A percentile compares a stretch with the other conserved stretches of the same genome.
Conservation (phyloP, 192 early-diverging fungal genomes). For the Phycomyces nitens region DNA sequence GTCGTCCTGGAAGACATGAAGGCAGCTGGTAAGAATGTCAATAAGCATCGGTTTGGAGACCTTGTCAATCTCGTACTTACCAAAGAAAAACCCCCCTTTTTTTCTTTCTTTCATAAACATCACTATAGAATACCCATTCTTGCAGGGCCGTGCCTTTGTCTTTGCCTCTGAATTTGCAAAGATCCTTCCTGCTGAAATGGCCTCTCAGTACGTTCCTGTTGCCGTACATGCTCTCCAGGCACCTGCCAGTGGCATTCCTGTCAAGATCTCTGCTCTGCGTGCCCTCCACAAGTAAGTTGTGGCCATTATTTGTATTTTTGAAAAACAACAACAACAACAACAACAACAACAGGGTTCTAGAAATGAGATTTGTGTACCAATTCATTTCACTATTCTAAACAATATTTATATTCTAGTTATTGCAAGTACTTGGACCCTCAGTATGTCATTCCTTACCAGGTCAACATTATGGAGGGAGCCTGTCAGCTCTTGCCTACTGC, state of each 20-base stretch:
- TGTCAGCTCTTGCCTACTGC: constrained; percentile 52
- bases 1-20: constrained; percentile 74
- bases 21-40: constrained; percentile 40
- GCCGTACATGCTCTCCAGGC: constrained; percentile 66
- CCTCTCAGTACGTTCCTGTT: constrained; percentile 71
- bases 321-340: no score
- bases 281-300: constrained; percentile 57
- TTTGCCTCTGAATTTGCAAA: constrained; percentile 81
- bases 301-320: no score
- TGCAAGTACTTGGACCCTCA: constrained; percentile 49
- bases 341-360: no score
- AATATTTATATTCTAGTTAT: constrained; percentile 40
- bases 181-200: constrained; percentile 62
- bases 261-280: constrained; percentile 67
- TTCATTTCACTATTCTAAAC: no score
- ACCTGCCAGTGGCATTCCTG: constrained; percentile 49
- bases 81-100: no score
- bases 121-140: constrained; percentile 65
- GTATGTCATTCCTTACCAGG: constrained; percentile 52
- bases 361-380: no score
- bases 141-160: constrained; percentile 87
- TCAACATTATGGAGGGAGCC: constrained; percentile 58
- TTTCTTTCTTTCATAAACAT: no score
- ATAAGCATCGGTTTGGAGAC: no score
- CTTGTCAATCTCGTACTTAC: no score